Percentiles rank a stretch among this genome's conserved stretches.
phyloP scores from a whole-genome alignment of 306 rosid species.

The Glycine soja region DNA sequence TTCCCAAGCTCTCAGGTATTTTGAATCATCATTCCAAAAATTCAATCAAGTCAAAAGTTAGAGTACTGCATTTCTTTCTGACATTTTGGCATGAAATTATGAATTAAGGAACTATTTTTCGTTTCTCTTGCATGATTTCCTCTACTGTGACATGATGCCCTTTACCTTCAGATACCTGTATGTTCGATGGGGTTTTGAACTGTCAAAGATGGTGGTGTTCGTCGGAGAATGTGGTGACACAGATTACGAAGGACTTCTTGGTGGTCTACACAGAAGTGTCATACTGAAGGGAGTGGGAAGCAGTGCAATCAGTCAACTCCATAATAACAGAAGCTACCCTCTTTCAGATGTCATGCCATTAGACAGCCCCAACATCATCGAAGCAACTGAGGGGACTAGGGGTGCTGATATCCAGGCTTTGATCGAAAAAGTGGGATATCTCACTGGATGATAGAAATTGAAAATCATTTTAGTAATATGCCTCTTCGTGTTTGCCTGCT shows the following conservation, averaged over 20 bases:
- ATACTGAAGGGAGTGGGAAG: slow-evolving; percentile 82
- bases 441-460: slow-evolving; percentile 48
- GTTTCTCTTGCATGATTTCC: background rate
- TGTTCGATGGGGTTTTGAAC: slow-evolving; percentile 95
- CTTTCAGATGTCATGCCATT: slow-evolving; percentile 83
- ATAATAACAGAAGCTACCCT: slow-evolving; percentile 84
- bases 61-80: too few species aligned
- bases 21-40: too few species aligned
- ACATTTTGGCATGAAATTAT: too few species aligned
- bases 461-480: slow-evolving; percentile 28
- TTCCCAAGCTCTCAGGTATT: slow-evolving; percentile 96
- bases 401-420: slow-evolving; percentile 68
- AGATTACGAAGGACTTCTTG: slow-evolving; percentile 91
- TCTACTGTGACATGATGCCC: slow-evolving; percentile 29
- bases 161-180: slow-evolving; percentile 77
- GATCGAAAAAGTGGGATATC: slow-evolving; percentile 72
- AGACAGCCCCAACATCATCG: slow-evolving; percentile 75
- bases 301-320: slow-evolving; percentile 71
- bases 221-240: slow-evolving; percentile 98
- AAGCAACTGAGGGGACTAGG: slow-evolving; percentile 65
- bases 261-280: slow-evolving; percentile 84
- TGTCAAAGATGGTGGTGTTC: slow-evolving; percentile 90
- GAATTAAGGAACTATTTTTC: background rate
- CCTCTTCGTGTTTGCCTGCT: slow-evolving; percentile 4
- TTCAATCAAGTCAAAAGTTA: too few species aligned